These are phyloP conservation scores for Tolypocladium sp. DNA, from an alignment of 2,329 filamentous ascomycete genomes.

Conservation along the genomic window DNA sequence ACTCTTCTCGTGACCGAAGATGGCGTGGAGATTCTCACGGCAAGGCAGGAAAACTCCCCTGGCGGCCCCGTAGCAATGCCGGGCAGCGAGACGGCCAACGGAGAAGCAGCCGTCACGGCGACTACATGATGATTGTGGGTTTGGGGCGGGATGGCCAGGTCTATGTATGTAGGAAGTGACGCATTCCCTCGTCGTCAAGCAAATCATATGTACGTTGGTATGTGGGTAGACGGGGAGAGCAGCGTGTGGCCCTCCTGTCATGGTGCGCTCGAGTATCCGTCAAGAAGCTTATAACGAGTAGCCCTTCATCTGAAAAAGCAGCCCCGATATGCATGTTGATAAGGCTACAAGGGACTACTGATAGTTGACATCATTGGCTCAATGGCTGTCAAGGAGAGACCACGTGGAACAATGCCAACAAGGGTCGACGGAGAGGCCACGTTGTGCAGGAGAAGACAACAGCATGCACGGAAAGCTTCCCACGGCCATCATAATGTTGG, in stretches of 20 bases:
- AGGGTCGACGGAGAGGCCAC: background rate
- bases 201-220: background rate
- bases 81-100: background rate
- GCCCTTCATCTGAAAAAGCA: background rate
- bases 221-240: background rate
- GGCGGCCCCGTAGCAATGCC: slow-evolving; percentile 45
- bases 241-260: background rate
- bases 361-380: background rate
- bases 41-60: slow-evolving; percentile 61
- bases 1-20: slow-evolving; percentile 76
- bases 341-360: background rate
- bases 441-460: background rate
- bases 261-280: background rate
- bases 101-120: background rate
- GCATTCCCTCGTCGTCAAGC: background rate
- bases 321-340: background rate
- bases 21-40: slow-evolving; percentile 74
- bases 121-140: background rate
- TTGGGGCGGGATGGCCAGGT: background rate
- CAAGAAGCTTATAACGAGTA: background rate
- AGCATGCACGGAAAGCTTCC: background rate
- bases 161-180: background rate
- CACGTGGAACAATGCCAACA: too few species aligned
- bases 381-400: background rate
- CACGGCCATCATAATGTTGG: background rate